Evolutionary conservation across 202 grass and related monocot genomes (phyloP).

Genomic region (Digitaria exilis): DNA sequence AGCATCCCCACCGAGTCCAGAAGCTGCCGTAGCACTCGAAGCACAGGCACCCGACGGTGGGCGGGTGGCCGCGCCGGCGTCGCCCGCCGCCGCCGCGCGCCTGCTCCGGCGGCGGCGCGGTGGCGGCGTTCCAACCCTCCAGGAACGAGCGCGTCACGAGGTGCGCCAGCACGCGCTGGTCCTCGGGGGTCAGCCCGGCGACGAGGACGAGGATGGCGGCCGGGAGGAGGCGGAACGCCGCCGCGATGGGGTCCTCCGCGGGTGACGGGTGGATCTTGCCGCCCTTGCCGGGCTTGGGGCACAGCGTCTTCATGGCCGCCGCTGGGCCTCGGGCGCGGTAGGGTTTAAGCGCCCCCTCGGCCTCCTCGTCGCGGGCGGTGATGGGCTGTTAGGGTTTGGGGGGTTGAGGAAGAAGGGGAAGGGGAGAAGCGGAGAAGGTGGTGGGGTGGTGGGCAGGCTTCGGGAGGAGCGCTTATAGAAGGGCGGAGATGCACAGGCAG

Average conservation of each 20-base stretch:
- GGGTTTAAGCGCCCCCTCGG: slow-evolving; percentile 19
- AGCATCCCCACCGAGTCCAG: slow-evolving; percentile 76
- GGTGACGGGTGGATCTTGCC: slow-evolving; percentile 57
- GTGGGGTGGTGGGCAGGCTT: slow-evolving; percentile 17
- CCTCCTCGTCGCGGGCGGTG: background rate
- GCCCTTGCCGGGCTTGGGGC: slow-evolving; percentile 58
- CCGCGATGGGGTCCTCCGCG: slow-evolving; percentile 22
- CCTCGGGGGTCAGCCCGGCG: slow-evolving; percentile 55
- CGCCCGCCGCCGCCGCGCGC: background rate
- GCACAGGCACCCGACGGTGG: too few species aligned
- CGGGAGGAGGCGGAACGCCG: slow-evolving; percentile 59
- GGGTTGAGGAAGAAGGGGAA: too few species aligned
- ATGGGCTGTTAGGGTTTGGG: slow-evolving; percentile 18
- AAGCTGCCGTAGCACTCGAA: slow-evolving; percentile 17
- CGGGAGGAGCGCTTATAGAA: slow-evolving; percentile 23
- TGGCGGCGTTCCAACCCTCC: background rate
- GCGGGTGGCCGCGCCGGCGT: too few species aligned
- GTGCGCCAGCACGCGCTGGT: slow-evolving; percentile 72
- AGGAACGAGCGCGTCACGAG: slow-evolving; percentile 51
- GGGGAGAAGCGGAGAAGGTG: background rate
- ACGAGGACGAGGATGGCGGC: slow-evolving; percentile 54
- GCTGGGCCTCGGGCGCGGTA: background rate
- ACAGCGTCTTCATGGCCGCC: slow-evolving; percentile 59
- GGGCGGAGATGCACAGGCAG: background rate
- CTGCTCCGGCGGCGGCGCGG: slow-evolving; percentile 8